phyloP scores from a whole-genome alignment of 805 yeast species.

The Nakazawaea wickerhamii region DNA sequence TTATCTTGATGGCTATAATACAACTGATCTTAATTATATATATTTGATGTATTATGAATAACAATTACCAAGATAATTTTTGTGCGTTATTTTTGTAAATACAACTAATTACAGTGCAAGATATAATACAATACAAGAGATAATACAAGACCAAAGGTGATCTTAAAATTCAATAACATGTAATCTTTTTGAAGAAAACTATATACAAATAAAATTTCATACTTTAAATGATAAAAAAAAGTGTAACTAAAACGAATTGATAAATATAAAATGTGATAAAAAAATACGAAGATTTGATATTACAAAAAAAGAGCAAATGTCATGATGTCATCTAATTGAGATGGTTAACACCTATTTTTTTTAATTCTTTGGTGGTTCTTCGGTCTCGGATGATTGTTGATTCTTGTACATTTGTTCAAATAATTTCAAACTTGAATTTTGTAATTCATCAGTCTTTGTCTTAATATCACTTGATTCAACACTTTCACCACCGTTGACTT shows the following conservation, averaged over 20 bases:
- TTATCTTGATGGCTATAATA: neutral
- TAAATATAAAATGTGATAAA: neutral
- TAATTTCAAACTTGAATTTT: conserved; percentile 67
- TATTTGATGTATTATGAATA: neutral
- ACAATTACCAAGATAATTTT: neutral
- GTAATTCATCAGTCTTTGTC: conserved; percentile 70
- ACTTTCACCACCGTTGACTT: conserved; percentile 45
- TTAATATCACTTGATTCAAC: conserved; percentile 56
- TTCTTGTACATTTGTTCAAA: conserved; percentile 62
- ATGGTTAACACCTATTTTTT: neutral
- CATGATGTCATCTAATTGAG: neutral
- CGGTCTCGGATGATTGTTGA: conserved; percentile 18
- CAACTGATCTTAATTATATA: no score
- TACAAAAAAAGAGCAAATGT: neutral
- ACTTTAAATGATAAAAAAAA: neutral
- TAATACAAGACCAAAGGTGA: no score
- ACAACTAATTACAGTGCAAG: no score
- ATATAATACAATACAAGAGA: no score
- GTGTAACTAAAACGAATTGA: neutral
- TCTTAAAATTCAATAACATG: neutral
- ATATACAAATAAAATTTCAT: neutral
- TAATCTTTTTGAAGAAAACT: neutral
- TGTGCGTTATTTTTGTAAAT: neutral
- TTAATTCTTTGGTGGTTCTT: conserved; percentile 19
- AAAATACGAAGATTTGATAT: neutral